A percentile compares a stretch with the other conserved stretches of the same genome.
These are phyloP conservation scores for Penicillium hesseltinei DNA, from an alignment of 2,329 filamentous ascomycete genomes.

Conservation along the genomic window DNA sequence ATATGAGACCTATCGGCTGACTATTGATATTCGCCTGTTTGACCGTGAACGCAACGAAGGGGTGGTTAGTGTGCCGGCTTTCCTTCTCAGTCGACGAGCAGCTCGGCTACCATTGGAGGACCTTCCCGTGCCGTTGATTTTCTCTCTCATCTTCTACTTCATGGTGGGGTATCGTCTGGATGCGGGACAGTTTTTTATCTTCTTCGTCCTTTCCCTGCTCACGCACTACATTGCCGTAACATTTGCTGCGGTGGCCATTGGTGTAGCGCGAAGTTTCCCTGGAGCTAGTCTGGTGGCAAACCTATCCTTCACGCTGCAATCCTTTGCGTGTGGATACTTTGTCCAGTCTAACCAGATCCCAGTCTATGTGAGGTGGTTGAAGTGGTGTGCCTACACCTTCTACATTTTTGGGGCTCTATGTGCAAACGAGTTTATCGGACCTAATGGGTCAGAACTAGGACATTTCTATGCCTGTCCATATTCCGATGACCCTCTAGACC, in stretches of 20 bases:
- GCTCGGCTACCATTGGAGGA: constrained; percentile 70
- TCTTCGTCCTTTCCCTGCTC: constrained; percentile 66
- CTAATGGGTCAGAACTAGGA: constrained; percentile 44
- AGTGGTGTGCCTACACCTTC: constrained; percentile 46
- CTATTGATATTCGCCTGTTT: constrained; percentile 71
- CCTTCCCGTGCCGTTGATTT: constrained; percentile 68
- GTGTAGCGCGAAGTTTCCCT: constrained; percentile 64
- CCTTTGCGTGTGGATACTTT: constrained; percentile 73
- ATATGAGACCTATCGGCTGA: constrained; percentile 73
- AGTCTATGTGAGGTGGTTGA: constrained; percentile 75
- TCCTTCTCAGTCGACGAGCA: constrained; percentile 66
- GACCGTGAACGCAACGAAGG: constrained; percentile 73
- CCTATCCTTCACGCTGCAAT: constrained; percentile 69
- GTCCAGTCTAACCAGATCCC: constrained; percentile 71
- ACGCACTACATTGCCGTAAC: constrained; percentile 73
- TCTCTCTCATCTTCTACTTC: constrained; percentile 71
- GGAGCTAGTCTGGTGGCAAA: constrained; percentile 71
- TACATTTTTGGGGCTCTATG: constrained; percentile 70
- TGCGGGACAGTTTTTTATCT: constrained; percentile 66
- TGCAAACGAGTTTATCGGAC: constrained; percentile 65
- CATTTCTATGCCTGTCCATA: constrained; percentile 72
- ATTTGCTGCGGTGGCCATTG: constrained; percentile 67
- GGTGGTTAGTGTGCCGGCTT: constrained; percentile 67
- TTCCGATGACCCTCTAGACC: constrained; percentile 60
- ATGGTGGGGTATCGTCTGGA: constrained; percentile 71